Percentiles rank a stretch among this genome's conserved stretches.
These are phyloP conservation scores for Candolleomyces eurysporus DNA, from an alignment of 768 basidiomycete species.

Conservation along the genomic window DNA sequence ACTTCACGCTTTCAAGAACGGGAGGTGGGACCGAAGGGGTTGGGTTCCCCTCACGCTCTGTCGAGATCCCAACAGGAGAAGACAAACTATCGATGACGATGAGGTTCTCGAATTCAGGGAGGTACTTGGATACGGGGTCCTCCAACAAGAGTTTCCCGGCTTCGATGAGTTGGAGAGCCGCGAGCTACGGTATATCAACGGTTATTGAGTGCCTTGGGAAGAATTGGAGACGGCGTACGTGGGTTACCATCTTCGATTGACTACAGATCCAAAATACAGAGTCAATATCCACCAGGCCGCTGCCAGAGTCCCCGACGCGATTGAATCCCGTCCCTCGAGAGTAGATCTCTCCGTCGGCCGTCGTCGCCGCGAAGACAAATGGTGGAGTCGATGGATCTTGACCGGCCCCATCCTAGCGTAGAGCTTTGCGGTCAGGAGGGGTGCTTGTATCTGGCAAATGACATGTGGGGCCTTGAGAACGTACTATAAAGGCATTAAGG, in stretches of 20 bases:
- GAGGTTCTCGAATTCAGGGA: conserved; percentile 28
- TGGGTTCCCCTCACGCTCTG: background rate
- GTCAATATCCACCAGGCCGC: conserved; percentile 25
- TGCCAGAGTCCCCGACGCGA: conserved; percentile 22
- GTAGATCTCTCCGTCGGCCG: conserved; percentile 27
- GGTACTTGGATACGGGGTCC: conserved; percentile 21
- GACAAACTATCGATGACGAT: conserved; percentile 18
- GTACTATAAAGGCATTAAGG: background rate
- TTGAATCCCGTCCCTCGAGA: conserved; percentile 26
- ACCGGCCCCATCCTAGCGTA: background rate
- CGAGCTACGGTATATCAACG: conserved; percentile 20
- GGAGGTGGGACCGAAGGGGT: background rate
- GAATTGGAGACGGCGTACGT: conserved; percentile 18
- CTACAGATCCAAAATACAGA: conserved; percentile 41
- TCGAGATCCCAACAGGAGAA: too few relatives aligned
- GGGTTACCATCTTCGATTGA: conserved; percentile 34
- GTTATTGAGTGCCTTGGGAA: too few relatives aligned
- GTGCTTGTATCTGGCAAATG: background rate
- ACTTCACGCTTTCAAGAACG: conserved; percentile 15
- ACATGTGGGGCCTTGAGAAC: background rate
- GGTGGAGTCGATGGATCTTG: background rate
- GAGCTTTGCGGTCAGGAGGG: background rate
- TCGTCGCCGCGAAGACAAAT: conserved; percentile 22
- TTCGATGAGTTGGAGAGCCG: conserved; percentile 31
- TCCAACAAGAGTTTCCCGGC: conserved; percentile 25